Conservation (phyloP, 2,329 filamentous ascomycete genomes). For the Monilinia laxa region DNA sequence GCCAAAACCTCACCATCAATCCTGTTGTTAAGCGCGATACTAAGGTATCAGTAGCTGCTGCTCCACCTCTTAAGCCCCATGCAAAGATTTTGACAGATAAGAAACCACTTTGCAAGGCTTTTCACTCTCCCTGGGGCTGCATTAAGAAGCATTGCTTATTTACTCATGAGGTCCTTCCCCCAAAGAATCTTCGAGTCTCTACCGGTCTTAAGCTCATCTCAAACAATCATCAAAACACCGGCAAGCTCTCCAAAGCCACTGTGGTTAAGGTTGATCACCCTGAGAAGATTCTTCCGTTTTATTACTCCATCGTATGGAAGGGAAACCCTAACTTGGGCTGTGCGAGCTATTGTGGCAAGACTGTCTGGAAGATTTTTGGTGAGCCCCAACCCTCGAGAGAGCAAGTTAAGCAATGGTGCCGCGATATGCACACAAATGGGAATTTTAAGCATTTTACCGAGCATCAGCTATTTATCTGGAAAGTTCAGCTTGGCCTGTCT, state of each 20-base stretch:
- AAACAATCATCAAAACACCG: neutral
- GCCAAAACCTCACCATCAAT: neutral
- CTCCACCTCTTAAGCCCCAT: neutral
- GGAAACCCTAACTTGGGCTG: neutral
- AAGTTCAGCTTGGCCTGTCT: too few species aligned
- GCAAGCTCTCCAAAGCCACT: neutral
- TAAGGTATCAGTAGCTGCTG: neutral
- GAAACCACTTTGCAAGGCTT: neutral
- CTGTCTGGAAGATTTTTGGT: constrained; percentile 6
- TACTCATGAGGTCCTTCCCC: neutral
- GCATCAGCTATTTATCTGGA: too few species aligned
- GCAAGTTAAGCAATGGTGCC: constrained; percentile 2
- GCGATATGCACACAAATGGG: constrained; percentile 4
- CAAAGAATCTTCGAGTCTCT: neutral
- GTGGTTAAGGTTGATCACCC: neutral
- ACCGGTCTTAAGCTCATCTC: neutral
- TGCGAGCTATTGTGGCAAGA: neutral
- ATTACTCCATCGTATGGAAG: neutral
- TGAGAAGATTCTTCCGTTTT: neutral
- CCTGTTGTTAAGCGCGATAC: neutral
- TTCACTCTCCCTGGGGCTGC: neutral
- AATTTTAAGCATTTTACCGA: constrained; percentile 3
- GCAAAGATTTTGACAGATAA: neutral
- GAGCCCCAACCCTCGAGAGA: neutral
- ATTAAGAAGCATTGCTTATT: neutral